These are phyloP conservation scores for Magnaporthiopsis rhizophila DNA, from an alignment of 2,329 filamentous ascomycete genomes.

Conservation along the genomic window DNA sequence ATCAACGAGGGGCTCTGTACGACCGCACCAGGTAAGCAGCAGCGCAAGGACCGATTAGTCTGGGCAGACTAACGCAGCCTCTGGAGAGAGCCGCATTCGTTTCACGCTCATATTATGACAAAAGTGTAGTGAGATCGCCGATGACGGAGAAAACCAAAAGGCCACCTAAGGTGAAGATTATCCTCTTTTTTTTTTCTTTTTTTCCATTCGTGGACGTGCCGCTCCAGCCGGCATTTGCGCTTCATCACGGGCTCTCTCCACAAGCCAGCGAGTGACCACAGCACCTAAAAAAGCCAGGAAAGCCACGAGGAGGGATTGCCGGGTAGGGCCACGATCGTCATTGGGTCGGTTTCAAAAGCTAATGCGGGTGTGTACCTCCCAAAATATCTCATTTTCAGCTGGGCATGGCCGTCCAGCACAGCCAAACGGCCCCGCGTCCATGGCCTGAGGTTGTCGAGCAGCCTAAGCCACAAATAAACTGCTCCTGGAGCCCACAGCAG, in stretches of 20 bases:
- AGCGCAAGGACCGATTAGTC: background rate
- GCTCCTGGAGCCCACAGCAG: too few relatives aligned
- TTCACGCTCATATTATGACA: background rate
- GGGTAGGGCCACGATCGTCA: background rate
- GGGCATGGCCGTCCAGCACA: background rate
- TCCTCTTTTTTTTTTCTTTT: background rate
- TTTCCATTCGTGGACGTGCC: background rate
- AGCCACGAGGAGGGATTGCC: background rate
- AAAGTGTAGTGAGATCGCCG: background rate
- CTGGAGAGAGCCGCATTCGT: background rate
- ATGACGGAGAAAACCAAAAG: background rate
- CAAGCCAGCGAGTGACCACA: background rate
- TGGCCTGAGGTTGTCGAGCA: background rate
- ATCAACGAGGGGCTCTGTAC: background rate
- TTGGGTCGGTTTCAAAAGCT: background rate
- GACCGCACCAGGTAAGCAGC: background rate
- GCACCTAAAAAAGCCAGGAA: background rate
- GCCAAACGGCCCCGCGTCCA: background rate
- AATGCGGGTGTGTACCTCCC: constrained; percentile 4
- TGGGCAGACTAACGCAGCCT: background rate
- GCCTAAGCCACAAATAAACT: background rate
- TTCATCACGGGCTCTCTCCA: background rate
- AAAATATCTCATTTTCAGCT: constrained; percentile 6
- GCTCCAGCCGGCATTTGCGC: background rate
- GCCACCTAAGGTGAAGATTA: background rate